Evolutionary conservation across 495 filamentous ascomycete genomes (phyloP), one percentile per base, ranked within the genome.

Genomic region (Aspergillus baeticus): DNA sequence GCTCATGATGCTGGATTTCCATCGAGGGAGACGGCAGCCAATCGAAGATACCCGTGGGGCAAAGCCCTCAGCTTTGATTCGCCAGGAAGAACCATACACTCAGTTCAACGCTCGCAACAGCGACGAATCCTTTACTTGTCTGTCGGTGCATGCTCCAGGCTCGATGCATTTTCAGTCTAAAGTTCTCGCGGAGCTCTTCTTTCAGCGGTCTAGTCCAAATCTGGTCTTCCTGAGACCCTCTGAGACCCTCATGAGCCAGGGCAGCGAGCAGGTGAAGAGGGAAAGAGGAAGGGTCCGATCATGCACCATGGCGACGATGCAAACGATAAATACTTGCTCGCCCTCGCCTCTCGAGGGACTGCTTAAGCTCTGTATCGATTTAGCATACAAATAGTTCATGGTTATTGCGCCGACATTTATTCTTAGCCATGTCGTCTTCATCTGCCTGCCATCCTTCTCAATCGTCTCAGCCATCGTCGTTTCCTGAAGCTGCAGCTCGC

Each of bases 251-350:
- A 23, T 26, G 10, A 48, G 14, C 8, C 20, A 29, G 3, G 20
- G 33, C 15, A 10, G 15, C 26, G 26, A 26, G 36, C 36, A 38
- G 48, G 41, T 41, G 10, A 39, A 51, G 48, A 52, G 49, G 49
- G 49, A 52, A 52, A 52, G 49, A 52, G 41, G 49, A 52, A 52
- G 36, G 36, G 36, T 29, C 36, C 18, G 34, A 21, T 29, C 15
- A 20, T n/a, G 23, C 41, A 13, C 8, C 18, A 29, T 6, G n/a
- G 44, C 23, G 17, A 49, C 20, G 17, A 44, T 44, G 41, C 6
- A 8, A 17, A 7, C 17, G 44, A 49, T 50, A 50, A 50, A 38
- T 50, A 50, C 13, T 20, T 38, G 10, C 18, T 10, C 20, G 18
- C 17, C 35, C 14, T 13, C 20, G 23, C 20, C 15, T 38, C n/a